Conservation (phyloP, 345 rosid genomes). For the Theobroma cacao region DNA sequence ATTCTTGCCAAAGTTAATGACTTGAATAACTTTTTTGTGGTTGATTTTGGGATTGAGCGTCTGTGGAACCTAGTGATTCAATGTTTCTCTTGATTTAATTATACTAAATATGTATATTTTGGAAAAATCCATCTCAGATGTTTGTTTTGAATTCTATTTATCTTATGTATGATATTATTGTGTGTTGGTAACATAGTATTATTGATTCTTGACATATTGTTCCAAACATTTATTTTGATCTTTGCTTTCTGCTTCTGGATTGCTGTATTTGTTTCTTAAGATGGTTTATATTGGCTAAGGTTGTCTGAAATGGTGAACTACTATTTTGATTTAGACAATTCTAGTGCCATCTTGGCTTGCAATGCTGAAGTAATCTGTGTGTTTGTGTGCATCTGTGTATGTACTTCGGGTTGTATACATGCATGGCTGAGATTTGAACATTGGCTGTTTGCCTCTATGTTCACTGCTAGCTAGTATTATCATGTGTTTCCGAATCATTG, state of each 20-base stretch:
- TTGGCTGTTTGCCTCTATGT: background rate
- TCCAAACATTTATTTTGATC: background rate
- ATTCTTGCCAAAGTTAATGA: conserved; percentile 10
- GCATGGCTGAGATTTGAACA: conserved; percentile 12
- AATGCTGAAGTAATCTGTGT: background rate
- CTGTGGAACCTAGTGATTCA: background rate
- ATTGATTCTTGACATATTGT: background rate
- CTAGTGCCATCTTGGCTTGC: background rate
- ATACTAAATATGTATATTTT: background rate
- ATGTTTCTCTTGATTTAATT: background rate
- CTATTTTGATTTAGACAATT: background rate
- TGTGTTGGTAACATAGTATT: background rate
- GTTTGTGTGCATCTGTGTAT: background rate
- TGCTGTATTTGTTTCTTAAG: background rate
- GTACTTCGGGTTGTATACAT: background rate
- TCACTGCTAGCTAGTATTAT: background rate
- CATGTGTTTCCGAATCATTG: background rate
- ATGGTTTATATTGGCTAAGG: background rate
- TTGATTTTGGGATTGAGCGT: background rate
- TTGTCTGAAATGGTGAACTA: background rate
- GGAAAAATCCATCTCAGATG: background rate
- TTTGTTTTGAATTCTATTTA: background rate
- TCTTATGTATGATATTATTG: background rate
- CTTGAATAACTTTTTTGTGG: background rate
- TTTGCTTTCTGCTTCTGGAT: background rate